Evolutionary conservation across 345 rosid species (phyloP), one percentile per base, ranked within the genome.

Genomic region (Arabidopsis arenosa): DNA sequence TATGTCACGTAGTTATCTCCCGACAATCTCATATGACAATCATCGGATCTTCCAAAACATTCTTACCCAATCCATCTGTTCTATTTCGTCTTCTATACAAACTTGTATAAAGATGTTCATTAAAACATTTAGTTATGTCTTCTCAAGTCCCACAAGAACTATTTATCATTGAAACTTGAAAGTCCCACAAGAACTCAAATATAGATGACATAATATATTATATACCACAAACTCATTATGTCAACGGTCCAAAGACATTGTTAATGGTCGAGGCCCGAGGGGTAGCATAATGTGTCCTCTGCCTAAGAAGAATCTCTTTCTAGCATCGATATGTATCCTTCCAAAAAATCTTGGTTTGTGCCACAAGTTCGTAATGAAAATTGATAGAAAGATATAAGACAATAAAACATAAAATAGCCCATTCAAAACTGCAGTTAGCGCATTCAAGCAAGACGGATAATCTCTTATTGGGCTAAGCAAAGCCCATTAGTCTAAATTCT

Each of bases 11-110:
- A 44, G 7, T 35, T 35, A 41, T 75, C 67, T 39, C 36, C 70
- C 61, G 73, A 75, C 60, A 75, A 37, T 43, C 23, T 66, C 66
- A 74, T 66, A 66, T 66, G 78, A 55, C 39, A 74, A 48, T 75
- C 58, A 36, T 47, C 52, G 52, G 53, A 66, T 57, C 66, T 11
- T 57, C 61, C 67, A 58, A 48, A 75, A 75, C 61, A 75, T 66
- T 66, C 60, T 66, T n/a, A 56, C 58, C 30, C 21, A 45, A 44
- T 65, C 58, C 66, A 65, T 48, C 66, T 65, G 49, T 44, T 65
- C 30, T 44, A 65, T 47, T 65, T 74, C 55, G 78, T 49, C 58
- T n/a, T 26, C 49, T 33, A 44, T 64, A 35, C 28, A 35, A 55
- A 44, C 58, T 55, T 58, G 57, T 44, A 65, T 56, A 47, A 65